phyloP scores from a whole-genome alignment of 2,329 filamentous ascomycete species.

The Arthrobotrys megalospora region DNA sequence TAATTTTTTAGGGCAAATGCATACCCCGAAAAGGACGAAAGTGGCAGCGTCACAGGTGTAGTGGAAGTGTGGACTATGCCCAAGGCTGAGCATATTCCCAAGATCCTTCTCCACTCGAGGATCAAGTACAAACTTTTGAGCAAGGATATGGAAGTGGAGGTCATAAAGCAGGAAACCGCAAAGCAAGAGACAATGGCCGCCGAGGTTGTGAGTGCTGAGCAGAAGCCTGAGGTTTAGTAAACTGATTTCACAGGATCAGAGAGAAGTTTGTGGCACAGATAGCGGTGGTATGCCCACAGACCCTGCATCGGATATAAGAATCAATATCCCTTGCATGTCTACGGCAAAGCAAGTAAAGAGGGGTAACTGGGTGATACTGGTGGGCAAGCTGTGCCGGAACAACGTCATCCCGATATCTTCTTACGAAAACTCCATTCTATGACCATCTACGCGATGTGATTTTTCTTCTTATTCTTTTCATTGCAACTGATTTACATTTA shows the following conservation, averaged over 20 bases:
- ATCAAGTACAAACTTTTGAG: slow-evolving; percentile 38
- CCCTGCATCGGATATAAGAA: slow-evolving; percentile 3
- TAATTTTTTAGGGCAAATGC: slow-evolving; percentile 34
- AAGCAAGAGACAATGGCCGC: background rate
- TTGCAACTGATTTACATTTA: background rate
- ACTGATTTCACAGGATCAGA: no score
- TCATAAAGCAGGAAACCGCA: slow-evolving; percentile 10
- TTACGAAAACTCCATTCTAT: background rate
- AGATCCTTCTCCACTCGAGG: slow-evolving; percentile 40
- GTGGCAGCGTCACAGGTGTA: slow-evolving; percentile 22
- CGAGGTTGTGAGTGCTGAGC: background rate
- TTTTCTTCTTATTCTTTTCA: slow-evolving; percentile 9
- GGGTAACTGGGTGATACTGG: background rate
- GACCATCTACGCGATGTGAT: background rate
- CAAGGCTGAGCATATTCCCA: slow-evolving; percentile 37
- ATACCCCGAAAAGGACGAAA: slow-evolving; percentile 36
- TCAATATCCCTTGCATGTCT: background rate
- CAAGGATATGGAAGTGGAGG: background rate
- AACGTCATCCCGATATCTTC: background rate
- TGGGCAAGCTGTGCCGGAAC: background rate
- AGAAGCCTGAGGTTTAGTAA: slow-evolving; percentile 26
- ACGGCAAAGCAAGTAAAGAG: background rate
- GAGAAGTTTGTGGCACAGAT: background rate
- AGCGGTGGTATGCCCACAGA: background rate
- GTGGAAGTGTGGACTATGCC: slow-evolving; percentile 50